A percentile compares a stretch with the other conserved stretches of the same genome.
These are phyloP conservation scores for Epichloe sp. DNA, from an alignment of 2,329 filamentous ascomycete species.

Conservation along the genomic window DNA sequence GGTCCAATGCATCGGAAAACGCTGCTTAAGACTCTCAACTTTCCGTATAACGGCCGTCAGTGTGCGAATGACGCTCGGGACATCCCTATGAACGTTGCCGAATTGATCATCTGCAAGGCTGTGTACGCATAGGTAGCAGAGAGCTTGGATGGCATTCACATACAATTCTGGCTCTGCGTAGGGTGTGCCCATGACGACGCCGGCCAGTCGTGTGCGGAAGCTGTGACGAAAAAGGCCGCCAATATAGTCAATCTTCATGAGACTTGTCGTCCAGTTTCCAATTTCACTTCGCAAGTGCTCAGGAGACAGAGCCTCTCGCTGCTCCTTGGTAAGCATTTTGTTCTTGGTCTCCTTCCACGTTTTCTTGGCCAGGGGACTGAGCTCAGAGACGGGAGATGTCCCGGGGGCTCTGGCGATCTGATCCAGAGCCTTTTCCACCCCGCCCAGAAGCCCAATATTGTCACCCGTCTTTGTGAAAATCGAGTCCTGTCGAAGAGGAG, in stretches of 20 bases:
- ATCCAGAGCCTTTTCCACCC: constrained; percentile 32
- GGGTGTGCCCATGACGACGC: constrained; percentile 60
- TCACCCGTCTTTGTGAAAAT: constrained; percentile 29
- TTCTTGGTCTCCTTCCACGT: constrained; percentile 34
- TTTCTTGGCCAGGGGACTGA: constrained; percentile 39
- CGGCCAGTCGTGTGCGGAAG: constrained; percentile 50
- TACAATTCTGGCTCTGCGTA: constrained; percentile 57
- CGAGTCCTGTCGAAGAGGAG: constrained; percentile 30
- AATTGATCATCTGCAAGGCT: constrained; percentile 71
- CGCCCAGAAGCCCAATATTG: constrained; percentile 25
- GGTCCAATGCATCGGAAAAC: constrained; percentile 61
- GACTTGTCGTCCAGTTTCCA: constrained; percentile 30
- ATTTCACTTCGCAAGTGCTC: constrained; percentile 36
- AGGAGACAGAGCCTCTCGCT: constrained; percentile 38
- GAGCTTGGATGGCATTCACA: constrained; percentile 56
- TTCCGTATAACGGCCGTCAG: constrained; percentile 56
- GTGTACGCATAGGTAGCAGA: constrained; percentile 55
- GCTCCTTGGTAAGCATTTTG: constrained; percentile 36
- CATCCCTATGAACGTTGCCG: constrained; percentile 74
- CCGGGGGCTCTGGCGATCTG: constrained; percentile 34
- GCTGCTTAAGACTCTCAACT: constrained; percentile 52
- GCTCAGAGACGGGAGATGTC: constrained; percentile 31
- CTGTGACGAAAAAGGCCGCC: constrained; percentile 59
- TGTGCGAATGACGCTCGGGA: constrained; percentile 59
- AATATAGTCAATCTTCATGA: constrained; percentile 37